Evolutionary conservation across 1,284 basidiomycete species (phyloP).

Genomic region (Fomitopsis palustris): DNA sequence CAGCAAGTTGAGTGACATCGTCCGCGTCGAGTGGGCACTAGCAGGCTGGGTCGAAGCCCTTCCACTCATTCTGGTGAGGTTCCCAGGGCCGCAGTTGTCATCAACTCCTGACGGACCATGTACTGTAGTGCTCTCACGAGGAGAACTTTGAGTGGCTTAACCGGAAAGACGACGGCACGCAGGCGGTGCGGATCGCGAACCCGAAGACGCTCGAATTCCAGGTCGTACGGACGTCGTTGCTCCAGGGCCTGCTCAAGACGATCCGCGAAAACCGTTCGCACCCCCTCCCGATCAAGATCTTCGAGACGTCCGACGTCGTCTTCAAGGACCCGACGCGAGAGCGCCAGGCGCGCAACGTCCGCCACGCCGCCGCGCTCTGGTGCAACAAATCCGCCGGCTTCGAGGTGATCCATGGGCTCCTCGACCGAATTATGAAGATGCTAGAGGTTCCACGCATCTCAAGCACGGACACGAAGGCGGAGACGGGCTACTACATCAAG

Average conservation of each 20-base stretch:
- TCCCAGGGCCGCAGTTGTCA: not conserved
- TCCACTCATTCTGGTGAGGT: constrained; percentile 84
- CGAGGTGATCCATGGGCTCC: constrained; percentile 92
- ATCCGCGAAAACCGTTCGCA: constrained; percentile 96
- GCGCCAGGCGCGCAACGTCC: constrained; percentile 83
- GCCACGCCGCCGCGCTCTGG: constrained; percentile 89
- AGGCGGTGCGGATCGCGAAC: constrained; percentile 91
- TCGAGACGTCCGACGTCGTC: constrained; percentile 93
- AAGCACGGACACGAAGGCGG: constrained; percentile 49
- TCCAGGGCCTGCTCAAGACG: constrained; percentile 96
- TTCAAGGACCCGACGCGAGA: constrained; percentile 81
- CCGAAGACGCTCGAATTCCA: constrained; percentile 98
- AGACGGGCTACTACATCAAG: constrained; percentile 89
- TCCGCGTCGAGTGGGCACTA: constrained; percentile 89
- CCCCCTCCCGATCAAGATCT: constrained; percentile 88
- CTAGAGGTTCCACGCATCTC: constrained; percentile 84
- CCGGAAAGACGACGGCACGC: constrained; percentile 75
- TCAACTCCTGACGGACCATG: not conserved
- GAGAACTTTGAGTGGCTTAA: constrained; percentile 97
- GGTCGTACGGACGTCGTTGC: constrained; percentile 92
- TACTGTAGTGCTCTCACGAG: constrained; percentile 86
- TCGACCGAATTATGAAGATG: constrained; percentile 95
- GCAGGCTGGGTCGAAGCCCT: constrained; percentile 96
- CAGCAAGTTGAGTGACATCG: constrained; percentile 88
- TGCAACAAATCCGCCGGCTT: constrained; percentile 97